Conservation (phyloP, 495 filamentous ascomycete genomes). For the Penicillium macrosclerotiorum region DNA sequence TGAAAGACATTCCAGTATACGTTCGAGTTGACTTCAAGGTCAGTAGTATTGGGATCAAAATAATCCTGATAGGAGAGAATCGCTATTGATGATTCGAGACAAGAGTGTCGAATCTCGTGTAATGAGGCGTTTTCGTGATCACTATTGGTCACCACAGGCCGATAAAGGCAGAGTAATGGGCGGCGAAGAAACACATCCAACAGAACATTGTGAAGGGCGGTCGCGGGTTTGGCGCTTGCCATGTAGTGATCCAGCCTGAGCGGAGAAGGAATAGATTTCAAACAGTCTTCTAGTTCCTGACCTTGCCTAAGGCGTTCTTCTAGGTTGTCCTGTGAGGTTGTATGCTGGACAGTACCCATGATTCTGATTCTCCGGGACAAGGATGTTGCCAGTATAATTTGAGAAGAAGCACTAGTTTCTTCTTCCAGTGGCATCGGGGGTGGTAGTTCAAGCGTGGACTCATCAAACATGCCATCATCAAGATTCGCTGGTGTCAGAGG, state of each 20-base stretch:
- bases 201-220: constrained; percentile 15
- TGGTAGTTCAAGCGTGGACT: constrained; percentile 30
- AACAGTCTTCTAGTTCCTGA: constrained; percentile 10
- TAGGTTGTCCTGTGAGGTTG: constrained; percentile 5
- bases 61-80: constrained; percentile 27
- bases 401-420: constrained; percentile 22
- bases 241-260: constrained; percentile 7
- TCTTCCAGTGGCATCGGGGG: constrained; percentile 21
- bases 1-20: constrained; percentile 27
- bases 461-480: constrained; percentile 42
- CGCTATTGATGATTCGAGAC: constrained; percentile 19
- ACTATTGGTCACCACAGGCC: constrained; percentile 7
- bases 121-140: constrained; percentile 2
- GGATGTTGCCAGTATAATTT: constrained; percentile 15
- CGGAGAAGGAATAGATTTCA: constrained; percentile 5
- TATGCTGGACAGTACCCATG: constrained; percentile 10
- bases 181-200: constrained; percentile 22
- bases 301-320: constrained; percentile 12
- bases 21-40: constrained; percentile 14
- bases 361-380: constrained; percentile 16
- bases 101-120: constrained; percentile 12
- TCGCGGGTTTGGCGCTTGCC: neutral
- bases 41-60: constrained; percentile 23
- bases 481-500: constrained; percentile 31
- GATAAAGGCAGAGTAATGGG: constrained; percentile 25